Percentiles rank a stretch among this genome's conserved stretches.
These are phyloP conservation scores for Themeda triandra DNA, from an alignment of 176 grass and related monocot species.

Conservation along the genomic window DNA sequence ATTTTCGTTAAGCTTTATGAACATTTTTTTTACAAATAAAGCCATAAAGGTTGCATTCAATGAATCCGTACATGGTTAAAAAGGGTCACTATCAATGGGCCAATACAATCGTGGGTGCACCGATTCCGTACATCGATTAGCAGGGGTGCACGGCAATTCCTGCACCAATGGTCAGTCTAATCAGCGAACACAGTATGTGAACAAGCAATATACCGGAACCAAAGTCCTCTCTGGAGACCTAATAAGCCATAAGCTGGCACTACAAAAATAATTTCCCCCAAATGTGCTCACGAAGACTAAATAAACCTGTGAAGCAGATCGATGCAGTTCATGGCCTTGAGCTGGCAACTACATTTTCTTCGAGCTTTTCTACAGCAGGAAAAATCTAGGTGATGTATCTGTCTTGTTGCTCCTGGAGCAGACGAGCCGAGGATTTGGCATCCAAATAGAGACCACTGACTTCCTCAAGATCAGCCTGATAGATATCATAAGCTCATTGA, in stretches of 20 bases:
- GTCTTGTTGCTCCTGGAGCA: slow-evolving; percentile 93
- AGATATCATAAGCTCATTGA: slow-evolving; percentile 14
- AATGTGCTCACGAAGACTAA: not conserved
- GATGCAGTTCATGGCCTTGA: not conserved
- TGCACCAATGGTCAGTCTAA: slow-evolving; percentile 18
- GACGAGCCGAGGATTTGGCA: slow-evolving; percentile 76
- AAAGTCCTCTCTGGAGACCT: not conserved
- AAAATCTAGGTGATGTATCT: slow-evolving; percentile 68
- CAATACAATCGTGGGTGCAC: not conserved
- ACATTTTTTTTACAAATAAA: not conserved
- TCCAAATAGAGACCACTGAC: slow-evolving; percentile 67
- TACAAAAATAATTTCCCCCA: not conserved
- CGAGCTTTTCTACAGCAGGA: not conserved
- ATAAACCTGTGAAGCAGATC: not conserved
- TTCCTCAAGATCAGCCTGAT: slow-evolving; percentile 79
- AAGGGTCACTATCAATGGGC: not conserved
- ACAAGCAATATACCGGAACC: slow-evolving; percentile 19
- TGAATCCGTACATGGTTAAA: not conserved
- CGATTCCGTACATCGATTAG: too few relatives aligned
- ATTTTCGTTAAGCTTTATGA: not conserved
- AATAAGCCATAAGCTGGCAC: not conserved
- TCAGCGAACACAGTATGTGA: slow-evolving; percentile 24
- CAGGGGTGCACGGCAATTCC: not conserved
- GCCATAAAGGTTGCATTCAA: not conserved
- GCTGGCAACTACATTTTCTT: not conserved